These are phyloP conservation scores for Rhodosporidiobolus odoratus DNA, from an alignment of 768 basidiomycete species.

Conservation along the genomic window DNA sequence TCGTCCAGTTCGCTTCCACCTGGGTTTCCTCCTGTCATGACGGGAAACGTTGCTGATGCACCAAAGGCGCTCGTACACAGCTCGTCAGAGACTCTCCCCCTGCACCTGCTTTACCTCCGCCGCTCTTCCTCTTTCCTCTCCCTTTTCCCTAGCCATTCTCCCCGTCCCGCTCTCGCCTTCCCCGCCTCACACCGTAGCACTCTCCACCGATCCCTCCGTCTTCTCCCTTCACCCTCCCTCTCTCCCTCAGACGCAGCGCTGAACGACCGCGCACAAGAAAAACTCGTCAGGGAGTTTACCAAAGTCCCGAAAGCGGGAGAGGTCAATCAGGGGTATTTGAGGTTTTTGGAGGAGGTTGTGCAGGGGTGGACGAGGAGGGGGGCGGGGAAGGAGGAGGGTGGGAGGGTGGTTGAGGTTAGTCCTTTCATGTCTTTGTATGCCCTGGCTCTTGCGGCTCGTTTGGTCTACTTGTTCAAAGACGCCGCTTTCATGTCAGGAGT, in stretches of 20 bases:
- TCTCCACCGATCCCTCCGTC: slow-evolving; percentile 24
- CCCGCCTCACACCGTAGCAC: neutral
- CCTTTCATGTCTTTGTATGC: neutral
- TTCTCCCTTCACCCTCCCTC: neutral
- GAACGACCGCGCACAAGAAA: slow-evolving; percentile 18
- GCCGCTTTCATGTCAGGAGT: neutral
- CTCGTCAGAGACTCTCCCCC: neutral
- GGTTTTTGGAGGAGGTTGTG: slow-evolving; percentile 33
- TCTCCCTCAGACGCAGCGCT: neutral
- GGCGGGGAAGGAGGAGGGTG: neutral
- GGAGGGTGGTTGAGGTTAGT: slow-evolving; percentile 31
- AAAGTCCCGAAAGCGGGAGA: slow-evolving; percentile 31
- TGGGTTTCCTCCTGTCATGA: neutral
- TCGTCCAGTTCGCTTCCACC: neutral
- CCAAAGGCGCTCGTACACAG: neutral
- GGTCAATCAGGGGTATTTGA: slow-evolving; percentile 23
- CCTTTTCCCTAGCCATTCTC: no score
- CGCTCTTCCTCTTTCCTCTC: neutral
- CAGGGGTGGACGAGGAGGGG: slow-evolving; percentile 22
- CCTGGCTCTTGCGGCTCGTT: neutral
- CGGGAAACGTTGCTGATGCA: neutral
- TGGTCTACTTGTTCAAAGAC: no score
- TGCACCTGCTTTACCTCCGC: slow-evolving; percentile 20
- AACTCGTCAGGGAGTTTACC: slow-evolving; percentile 13
- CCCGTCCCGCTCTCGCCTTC: neutral